Conservation (phyloP, 257 asterid genomes). For the Cordia subcordata region DNA sequence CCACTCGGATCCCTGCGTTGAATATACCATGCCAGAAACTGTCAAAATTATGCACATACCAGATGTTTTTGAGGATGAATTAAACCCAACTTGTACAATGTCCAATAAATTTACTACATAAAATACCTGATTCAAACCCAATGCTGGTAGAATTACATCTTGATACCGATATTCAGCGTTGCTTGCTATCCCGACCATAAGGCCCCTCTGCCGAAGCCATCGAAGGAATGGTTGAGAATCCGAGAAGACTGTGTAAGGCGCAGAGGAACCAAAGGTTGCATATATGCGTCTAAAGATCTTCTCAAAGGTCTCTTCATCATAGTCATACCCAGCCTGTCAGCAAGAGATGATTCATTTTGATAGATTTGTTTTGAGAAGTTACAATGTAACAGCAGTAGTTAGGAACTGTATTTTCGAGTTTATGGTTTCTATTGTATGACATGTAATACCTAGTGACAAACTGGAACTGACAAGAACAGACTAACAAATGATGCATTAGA, state of each 20-base stretch:
- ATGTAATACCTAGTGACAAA: neutral
- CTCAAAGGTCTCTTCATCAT: conserved; percentile 90
- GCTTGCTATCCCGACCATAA: conserved; percentile 81
- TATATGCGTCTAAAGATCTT: conserved; percentile 80
- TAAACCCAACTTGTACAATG: neutral
- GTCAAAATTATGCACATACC: neutral
- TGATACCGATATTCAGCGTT: conserved; percentile 85
- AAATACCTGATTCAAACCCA: conserved; percentile 75
- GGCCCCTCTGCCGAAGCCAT: conserved; percentile 68
- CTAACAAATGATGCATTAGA: conserved; percentile 1
- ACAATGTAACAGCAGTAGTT: neutral
- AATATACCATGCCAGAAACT: neutral
- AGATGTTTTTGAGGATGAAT: neutral
- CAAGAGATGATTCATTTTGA: conserved; percentile 5
- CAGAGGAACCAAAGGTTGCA: conserved; percentile 87
- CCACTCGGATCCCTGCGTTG: conserved; percentile 88
- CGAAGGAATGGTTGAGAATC: conserved; percentile 82
- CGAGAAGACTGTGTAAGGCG: conserved; percentile 73
- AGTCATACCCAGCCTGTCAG: conserved; percentile 92
- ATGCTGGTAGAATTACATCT: conserved; percentile 91
- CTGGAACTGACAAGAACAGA: neutral
- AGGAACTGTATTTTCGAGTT: neutral
- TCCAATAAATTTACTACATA: neutral
- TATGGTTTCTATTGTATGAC: neutral
- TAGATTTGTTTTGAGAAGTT: neutral